These are phyloP conservation scores for Xenosphaeropsis pyriputrescens DNA, from an alignment of 2,329 filamentous ascomycete genomes.

Conservation along the genomic window DNA sequence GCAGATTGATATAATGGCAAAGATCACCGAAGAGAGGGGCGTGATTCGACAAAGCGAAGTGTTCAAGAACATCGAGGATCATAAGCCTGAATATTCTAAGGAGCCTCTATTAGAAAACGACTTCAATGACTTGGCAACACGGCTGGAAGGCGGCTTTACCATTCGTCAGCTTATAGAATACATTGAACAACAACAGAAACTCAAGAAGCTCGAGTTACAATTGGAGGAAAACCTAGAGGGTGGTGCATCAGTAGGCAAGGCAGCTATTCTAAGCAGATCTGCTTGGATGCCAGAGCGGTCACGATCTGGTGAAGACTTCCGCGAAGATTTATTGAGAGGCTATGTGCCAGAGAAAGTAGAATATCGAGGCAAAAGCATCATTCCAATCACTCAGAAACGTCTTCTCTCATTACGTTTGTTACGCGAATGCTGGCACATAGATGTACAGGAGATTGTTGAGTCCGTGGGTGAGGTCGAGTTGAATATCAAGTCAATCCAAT, in stretches of 20 bases:
- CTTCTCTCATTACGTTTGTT: conserved; percentile 11
- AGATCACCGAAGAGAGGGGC: conserved; percentile 14
- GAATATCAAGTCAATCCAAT: conserved; percentile 8
- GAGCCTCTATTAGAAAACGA: conserved; percentile 10
- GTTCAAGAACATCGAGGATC: conserved; percentile 14
- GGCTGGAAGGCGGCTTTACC: conserved; percentile 15
- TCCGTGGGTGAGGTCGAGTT: conserved; percentile 17
- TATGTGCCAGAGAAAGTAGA: conserved; percentile 14
- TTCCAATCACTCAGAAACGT: conserved; percentile 9
- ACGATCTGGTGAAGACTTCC: conserved; percentile 8
- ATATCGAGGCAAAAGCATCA: not conserved
- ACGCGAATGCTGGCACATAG: conserved; percentile 16
- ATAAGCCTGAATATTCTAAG: conserved; percentile 8
- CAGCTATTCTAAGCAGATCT: conserved; percentile 8
- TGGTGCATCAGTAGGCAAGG: conserved; percentile 1
- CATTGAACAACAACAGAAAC: conserved; percentile 2
- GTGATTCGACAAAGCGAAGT: conserved; percentile 13
- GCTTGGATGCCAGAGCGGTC: conserved; percentile 15
- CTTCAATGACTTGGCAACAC: conserved; percentile 12
- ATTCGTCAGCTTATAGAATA: conserved; percentile 14
- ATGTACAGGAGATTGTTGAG: conserved; percentile 13
- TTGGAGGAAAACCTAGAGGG: conserved; percentile 1
- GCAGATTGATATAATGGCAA: conserved; percentile 15
- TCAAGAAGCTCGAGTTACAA: not conserved
- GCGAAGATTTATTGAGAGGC: conserved; percentile 10